Evolutionary conservation across 495 filamentous ascomycete species (phyloP), one percentile per base, ranked within the genome.

Genomic region (Pyronema domesticum): DNA sequence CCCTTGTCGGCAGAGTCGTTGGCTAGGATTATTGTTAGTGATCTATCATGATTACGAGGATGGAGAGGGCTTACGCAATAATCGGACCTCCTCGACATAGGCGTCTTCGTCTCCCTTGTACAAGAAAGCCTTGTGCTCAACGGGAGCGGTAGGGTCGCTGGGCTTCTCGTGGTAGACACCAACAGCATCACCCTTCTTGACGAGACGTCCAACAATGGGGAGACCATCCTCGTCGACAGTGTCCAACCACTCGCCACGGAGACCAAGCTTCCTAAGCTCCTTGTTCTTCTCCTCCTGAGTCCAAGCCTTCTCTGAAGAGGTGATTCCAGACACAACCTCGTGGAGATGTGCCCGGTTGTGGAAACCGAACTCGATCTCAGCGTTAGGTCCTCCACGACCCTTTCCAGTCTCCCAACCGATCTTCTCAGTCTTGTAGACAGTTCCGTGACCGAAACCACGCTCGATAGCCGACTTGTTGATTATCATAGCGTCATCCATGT

Each of bases 401-500:
- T 81, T 77, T 14, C 77, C 76, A 37, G 94, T 87, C 44, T 82
- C 80, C 7, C 95, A 76, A 42, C 80, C 76, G 68, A 86, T 77
- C 57, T 88, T 81, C 69, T 95, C 95, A 36, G 86, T 93, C 72
- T 98, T 98, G 76, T 95, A 96, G 65, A 98, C 85, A 7, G 86
- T 94, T 44, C 91, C 91, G 66, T 96, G 79, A 44, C 84, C 89
- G 65, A 96, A 96, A n/a, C 91, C 91, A 55, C 91, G 82, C 68
- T 98, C 91, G 69, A 95, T 86, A 2, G 89, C 80, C 11, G 89
- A 95, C 67, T 98, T 98, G 73, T 95, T 95, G 63, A 98, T 75
- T 60, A 98, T 95, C 91, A 98, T 98, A 67, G 91, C 91, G 71
- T 98, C 91, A 73, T 98, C 91, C 91, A 98, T 96, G 74, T 98